phyloP scores from a whole-genome alignment of 2,329 filamentous ascomycete genomes.

The Fusarium solani-melongenae region DNA sequence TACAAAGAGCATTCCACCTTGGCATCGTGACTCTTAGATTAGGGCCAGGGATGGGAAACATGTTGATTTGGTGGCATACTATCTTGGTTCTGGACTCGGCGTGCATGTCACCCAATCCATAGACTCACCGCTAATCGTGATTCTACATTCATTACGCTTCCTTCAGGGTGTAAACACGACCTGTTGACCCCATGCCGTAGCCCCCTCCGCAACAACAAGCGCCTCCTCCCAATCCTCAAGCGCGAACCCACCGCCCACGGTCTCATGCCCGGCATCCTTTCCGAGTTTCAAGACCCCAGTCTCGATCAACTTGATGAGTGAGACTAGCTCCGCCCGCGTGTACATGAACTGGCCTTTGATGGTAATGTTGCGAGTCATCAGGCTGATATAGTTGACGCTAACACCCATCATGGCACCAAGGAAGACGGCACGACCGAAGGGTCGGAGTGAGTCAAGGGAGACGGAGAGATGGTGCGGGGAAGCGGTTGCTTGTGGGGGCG shows the following conservation, averaged over 20 bases:
- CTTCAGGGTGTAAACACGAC: conserved; percentile 12
- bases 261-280: conserved; percentile 22
- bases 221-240: conserved; percentile 30
- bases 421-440: conserved; percentile 1
- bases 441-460: not conserved
- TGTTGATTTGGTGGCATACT: no score
- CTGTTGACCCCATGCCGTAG: conserved; percentile 29
- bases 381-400: conserved; percentile 18
- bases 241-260: conserved; percentile 4
- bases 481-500: conserved; percentile 19
- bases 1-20: no score
- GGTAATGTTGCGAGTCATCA: conserved; percentile 20
- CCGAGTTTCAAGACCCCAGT: conserved; percentile 21
- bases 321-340: conserved; percentile 9
- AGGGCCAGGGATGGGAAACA: no score
- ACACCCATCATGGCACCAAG: conserved; percentile 24
- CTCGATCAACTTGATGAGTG: conserved; percentile 30
- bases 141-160: not conserved
- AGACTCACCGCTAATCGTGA: not conserved
- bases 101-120: not conserved
- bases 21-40: no score
- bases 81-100: no score
- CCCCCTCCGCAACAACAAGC: conserved; percentile 2
- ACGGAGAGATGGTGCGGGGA: conserved; percentile 13
- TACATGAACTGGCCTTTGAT: conserved; percentile 31